These are phyloP conservation scores for Kluyveromyces starmeri DNA, from an alignment of 805 yeast species.

Conservation along the genomic window DNA sequence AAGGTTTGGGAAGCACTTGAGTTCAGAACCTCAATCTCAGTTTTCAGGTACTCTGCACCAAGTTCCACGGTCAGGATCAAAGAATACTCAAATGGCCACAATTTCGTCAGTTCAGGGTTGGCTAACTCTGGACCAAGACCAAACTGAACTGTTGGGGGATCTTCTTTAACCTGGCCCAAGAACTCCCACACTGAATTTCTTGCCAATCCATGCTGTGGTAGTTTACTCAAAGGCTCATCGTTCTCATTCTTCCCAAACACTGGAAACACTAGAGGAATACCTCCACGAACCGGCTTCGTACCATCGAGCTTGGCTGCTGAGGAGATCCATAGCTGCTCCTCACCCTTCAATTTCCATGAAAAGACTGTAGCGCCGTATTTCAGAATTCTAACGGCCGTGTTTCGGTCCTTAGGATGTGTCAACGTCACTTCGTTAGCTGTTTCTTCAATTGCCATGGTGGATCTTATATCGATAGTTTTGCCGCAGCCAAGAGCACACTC, in stretches of 20 bases:
- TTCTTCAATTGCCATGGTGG: slow-evolving; percentile 56
- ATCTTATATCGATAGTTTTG: background rate
- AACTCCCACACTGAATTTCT: slow-evolving; percentile 89
- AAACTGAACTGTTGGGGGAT: slow-evolving; percentile 77
- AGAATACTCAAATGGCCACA: slow-evolving; percentile 61
- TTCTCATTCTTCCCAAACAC: slow-evolving; percentile 69
- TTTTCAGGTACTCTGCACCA: slow-evolving; percentile 47
- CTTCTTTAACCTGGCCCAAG: slow-evolving; percentile 67
- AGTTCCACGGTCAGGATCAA: slow-evolving; percentile 62
- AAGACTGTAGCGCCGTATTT: slow-evolving; percentile 82
- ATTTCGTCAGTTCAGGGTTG: slow-evolving; percentile 54
- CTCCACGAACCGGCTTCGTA: slow-evolving; percentile 91
- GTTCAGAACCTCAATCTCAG: slow-evolving; percentile 70
- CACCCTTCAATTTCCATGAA: slow-evolving; percentile 67
- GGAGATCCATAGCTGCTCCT: slow-evolving; percentile 79
- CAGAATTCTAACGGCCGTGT: slow-evolving; percentile 57
- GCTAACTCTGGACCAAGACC: slow-evolving; percentile 85
- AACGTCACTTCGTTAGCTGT: slow-evolving; percentile 53
- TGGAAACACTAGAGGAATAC: slow-evolving; percentile 94
- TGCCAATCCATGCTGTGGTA: slow-evolving; percentile 97
- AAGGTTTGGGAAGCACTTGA: slow-evolving; percentile 45
- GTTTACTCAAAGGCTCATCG: slow-evolving; percentile 46
- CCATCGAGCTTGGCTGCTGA: slow-evolving; percentile 82
- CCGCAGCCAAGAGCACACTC: too few species aligned
- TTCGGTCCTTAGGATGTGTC: slow-evolving; percentile 42